Percentiles rank a stretch among this genome's conserved stretches.
Conservation (phyloP, 1,284 basidiomycete species). For the Ustilago loliicola region DNA sequence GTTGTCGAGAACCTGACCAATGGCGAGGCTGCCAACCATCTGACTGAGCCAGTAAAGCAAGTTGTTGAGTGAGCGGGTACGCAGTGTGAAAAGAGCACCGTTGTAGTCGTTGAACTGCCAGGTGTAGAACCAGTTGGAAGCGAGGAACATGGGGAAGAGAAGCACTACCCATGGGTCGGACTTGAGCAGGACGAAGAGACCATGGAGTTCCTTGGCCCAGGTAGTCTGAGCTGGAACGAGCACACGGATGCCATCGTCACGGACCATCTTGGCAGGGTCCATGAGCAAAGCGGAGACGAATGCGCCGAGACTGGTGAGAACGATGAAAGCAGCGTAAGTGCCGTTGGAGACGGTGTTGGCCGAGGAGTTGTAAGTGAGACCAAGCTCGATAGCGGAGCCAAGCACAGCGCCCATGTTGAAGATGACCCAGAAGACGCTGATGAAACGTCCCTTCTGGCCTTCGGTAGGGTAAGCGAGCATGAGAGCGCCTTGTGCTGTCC, state of each 20-base stretch:
- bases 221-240: conserved; percentile 52
- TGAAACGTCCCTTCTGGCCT: conserved; percentile 79
- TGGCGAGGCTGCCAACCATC: conserved; percentile 59
- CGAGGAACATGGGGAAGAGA: conserved; percentile 62
- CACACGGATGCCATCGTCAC: conserved; percentile 58
- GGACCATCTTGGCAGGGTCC: conserved; percentile 53
- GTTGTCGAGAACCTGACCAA: conserved; percentile 61
- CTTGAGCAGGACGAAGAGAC: conserved; percentile 50
- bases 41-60: conserved; percentile 72
- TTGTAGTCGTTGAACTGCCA: conserved; percentile 64
- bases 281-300: conserved; percentile 44
- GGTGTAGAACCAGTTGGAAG: conserved; percentile 65
- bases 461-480: conserved; percentile 84
- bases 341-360: conserved; percentile 52
- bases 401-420: conserved; percentile 80
- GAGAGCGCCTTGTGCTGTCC: conserved; percentile 78
- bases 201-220: conserved; percentile 57
- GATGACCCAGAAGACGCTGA: conserved; percentile 79
- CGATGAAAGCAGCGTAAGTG: conserved; percentile 59
- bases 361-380: conserved; percentile 55
- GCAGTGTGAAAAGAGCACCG: conserved; percentile 55
- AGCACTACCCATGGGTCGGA: conserved; percentile 61
- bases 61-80: conserved; percentile 71
- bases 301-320: conserved; percentile 58
- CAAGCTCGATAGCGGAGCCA: conserved; percentile 77